Percentiles rank a stretch among this genome's conserved stretches.
Conservation (phyloP, 139 green algal species). For the Chloropicon primus region DNA sequence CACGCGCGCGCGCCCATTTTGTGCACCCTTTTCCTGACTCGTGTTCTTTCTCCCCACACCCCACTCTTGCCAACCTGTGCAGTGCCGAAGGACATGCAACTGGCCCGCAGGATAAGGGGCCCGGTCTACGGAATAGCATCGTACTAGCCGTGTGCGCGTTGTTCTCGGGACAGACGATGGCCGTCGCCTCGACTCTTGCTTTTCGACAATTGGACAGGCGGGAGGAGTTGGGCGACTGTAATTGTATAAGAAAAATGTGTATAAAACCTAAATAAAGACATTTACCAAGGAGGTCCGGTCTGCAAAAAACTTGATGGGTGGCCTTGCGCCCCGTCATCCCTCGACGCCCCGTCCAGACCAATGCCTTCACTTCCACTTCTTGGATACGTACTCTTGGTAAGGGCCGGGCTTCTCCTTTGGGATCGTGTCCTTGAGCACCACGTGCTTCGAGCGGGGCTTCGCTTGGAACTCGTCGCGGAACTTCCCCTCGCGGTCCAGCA, state of each 20-base stretch:
- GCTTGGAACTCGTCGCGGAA: neutral
- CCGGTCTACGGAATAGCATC: slow-evolving; percentile 57
- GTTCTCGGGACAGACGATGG: too few species aligned
- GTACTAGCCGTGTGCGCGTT: too few species aligned
- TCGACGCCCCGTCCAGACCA: too few species aligned
- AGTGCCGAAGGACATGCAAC: slow-evolving; percentile 90
- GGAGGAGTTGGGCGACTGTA: too few species aligned
- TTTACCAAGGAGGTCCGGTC: too few species aligned
- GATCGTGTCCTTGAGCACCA: neutral
- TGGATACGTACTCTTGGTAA: neutral
- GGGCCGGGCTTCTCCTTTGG: neutral
- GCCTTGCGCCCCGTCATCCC: too few species aligned
- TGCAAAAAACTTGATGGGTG: too few species aligned
- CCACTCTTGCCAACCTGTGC: slow-evolving; percentile 4
- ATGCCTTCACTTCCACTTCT: neutral
- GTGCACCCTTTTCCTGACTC: neutral
- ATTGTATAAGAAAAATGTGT: too few species aligned
- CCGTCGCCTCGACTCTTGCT: too few species aligned
- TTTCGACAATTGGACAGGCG: too few species aligned
- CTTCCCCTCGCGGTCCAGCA: neutral
- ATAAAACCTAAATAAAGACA: too few species aligned
- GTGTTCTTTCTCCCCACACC: neutral
- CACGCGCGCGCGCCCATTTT: neutral
- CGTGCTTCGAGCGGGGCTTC: neutral
- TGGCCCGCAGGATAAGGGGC: slow-evolving; percentile 70